These are phyloP conservation scores for Micractinium conductrix DNA, from an alignment of 139 green algal species.

Conservation along the genomic window DNA sequence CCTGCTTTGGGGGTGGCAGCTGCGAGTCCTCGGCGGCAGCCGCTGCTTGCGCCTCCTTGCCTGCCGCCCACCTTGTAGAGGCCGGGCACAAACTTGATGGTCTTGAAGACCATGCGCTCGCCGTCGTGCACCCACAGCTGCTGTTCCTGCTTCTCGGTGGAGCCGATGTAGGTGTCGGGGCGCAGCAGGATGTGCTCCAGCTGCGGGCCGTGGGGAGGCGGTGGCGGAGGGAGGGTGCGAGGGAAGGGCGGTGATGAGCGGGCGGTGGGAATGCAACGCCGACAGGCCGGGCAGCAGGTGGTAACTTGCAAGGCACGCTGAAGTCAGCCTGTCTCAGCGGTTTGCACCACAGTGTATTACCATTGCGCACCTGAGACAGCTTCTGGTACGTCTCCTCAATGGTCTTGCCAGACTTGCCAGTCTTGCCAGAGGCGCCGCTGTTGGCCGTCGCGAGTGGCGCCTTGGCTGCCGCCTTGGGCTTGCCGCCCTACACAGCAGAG, in stretches of 20 bases:
- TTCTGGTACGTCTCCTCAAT: slow-evolving; percentile 99
- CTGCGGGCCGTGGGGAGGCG: slow-evolving; percentile 53
- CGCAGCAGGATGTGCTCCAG: slow-evolving; percentile 98
- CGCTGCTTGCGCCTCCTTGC: no score
- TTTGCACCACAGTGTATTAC: no score
- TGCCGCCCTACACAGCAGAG: slow-evolving; percentile 14
- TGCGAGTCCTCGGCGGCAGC: no score
- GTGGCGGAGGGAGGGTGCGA: background rate
- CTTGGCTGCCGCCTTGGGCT: slow-evolving; percentile 36
- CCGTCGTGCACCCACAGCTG: slow-evolving; percentile 95
- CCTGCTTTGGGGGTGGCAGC: no score
- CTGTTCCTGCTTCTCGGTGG: slow-evolving; percentile 87
- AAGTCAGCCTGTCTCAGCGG: no score
- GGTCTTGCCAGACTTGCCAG: slow-evolving; percentile 21
- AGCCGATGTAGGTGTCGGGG: slow-evolving; percentile 98
- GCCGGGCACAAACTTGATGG: slow-evolving; percentile 87
- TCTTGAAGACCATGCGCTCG: slow-evolving; percentile 63
- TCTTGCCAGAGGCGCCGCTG: slow-evolving; percentile 17
- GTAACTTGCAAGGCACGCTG: no score
- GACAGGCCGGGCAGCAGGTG: no score
- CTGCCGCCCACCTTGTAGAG: no score
- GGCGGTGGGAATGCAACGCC: background rate
- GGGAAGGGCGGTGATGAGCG: background rate
- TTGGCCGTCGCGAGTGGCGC: slow-evolving; percentile 33
- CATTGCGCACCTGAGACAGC: slow-evolving; percentile 62